Evolutionary conservation across 441 rosid species (phyloP).

Genomic region (Geranium incanum): DNA sequence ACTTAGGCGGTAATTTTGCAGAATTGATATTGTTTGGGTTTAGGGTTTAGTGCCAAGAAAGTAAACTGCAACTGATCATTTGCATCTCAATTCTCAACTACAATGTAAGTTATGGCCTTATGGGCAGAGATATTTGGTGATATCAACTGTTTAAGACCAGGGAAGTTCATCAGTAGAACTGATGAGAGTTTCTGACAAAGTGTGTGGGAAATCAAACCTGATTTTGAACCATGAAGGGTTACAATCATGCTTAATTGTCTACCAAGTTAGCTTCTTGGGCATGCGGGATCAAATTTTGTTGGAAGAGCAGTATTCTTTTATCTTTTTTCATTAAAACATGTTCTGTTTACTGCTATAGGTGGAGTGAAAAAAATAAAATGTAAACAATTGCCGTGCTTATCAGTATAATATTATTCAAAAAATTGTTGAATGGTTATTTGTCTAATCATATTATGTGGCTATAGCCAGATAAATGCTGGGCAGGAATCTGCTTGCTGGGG

Average conservation of each 20-base stretch:
- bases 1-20: not conserved
- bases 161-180: not conserved
- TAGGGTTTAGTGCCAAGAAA: not conserved
- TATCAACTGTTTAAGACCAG: not conserved
- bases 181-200: not conserved
- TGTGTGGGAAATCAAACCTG: not conserved
- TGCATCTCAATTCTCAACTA: not conserved
- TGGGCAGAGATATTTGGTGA: not conserved
- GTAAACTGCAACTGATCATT: not conserved
- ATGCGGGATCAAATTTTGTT: not conserved
- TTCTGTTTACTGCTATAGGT: not conserved
- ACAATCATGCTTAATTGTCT: not conserved
- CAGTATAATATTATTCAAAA: not conserved
- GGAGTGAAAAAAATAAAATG: not conserved
- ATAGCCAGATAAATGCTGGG: slow-evolving; percentile 86
- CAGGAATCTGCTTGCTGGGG: slow-evolving; percentile 71
- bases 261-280: not conserved
- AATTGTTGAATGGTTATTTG: slow-evolving; percentile 13
- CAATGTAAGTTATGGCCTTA: not conserved
- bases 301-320: not conserved
- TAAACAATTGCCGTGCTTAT: not conserved
- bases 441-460: slow-evolving; percentile 21
- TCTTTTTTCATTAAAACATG: not conserved
- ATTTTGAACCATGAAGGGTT: not conserved
- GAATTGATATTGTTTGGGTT: not conserved